Conservation (phyloP, 208 protist genomes). For the Leishmania aethiopica region DNA sequence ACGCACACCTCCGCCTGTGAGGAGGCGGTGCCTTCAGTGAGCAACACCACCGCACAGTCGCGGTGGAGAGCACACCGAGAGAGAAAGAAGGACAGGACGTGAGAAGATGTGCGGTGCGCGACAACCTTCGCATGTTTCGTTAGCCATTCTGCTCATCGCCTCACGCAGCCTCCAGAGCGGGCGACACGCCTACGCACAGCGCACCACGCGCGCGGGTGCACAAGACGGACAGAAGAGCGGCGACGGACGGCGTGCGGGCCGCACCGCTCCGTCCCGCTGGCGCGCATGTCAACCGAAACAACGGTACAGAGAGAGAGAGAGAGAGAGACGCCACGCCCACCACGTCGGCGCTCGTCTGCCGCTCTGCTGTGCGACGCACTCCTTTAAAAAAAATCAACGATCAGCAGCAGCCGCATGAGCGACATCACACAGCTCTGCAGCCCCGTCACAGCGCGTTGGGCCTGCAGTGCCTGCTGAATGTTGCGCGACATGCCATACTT, state of each 20-base stretch:
- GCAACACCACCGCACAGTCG: too few species aligned
- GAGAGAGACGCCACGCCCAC: neutral
- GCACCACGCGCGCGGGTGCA: neutral
- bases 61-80: too few species aligned
- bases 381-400: conserved; percentile 70
- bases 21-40: too few species aligned
- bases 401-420: conserved; percentile 66
- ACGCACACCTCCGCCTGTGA: too few species aligned
- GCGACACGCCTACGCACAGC: neutral
- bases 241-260: neutral
- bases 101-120: neutral
- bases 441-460: conserved; percentile 41
- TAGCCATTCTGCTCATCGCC: neutral
- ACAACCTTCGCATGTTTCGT: neutral
- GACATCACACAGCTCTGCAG: conserved; percentile 70
- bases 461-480: conserved; percentile 22
- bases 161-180: neutral
- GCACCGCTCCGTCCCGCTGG: neutral
- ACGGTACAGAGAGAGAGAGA: neutral
- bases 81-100: neutral
- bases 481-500: conserved; percentile 13
- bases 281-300: neutral
- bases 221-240: neutral
- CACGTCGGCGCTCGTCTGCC: neutral
- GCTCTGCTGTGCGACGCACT: neutral